Conservation (phyloP, 140 eudicot species). For the Senecio squalidus region DNA sequence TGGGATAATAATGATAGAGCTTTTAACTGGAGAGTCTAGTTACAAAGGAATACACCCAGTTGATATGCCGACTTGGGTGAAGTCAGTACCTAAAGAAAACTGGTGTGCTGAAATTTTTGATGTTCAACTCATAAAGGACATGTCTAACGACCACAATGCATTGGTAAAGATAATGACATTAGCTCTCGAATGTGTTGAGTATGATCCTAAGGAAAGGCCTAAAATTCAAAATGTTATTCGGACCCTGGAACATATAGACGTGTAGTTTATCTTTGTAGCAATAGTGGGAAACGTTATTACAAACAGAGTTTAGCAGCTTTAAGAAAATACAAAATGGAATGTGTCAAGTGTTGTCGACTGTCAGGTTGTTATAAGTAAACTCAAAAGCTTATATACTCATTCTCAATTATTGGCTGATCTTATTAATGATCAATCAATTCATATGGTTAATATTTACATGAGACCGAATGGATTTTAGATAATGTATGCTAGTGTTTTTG, state of each 20-base stretch:
- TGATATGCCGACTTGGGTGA: conserved; percentile 13
- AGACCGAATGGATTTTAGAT: too few relatives aligned
- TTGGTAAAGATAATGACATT: conserved; percentile 5
- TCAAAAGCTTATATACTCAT: too few relatives aligned
- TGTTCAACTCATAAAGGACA: not conserved
- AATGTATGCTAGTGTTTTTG: too few relatives aligned
- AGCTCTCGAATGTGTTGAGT: conserved; percentile 8
- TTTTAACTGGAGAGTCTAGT: conserved; percentile 7
- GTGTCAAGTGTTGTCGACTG: too few relatives aligned
- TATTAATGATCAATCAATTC: too few relatives aligned
- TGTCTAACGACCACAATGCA: not conserved
- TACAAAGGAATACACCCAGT: conserved; percentile 9
- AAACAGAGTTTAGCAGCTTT: too few relatives aligned
- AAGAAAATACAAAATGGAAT: too few relatives aligned
- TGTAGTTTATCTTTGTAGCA: not conserved
- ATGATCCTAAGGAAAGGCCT: conserved; percentile 17
- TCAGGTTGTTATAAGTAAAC: too few relatives aligned
- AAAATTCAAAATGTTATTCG: not conserved
- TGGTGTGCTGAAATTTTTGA: conserved; percentile 2
- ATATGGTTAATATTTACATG: too few relatives aligned
- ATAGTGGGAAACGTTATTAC: not conserved
- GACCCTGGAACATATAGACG: not conserved
- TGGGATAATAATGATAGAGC: conserved; percentile 10
- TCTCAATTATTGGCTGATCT: too few relatives aligned
- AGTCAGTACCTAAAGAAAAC: conserved; percentile 12